Conservation (phyloP, 176 grass and related monocot genomes). For the Secale cereale region DNA sequence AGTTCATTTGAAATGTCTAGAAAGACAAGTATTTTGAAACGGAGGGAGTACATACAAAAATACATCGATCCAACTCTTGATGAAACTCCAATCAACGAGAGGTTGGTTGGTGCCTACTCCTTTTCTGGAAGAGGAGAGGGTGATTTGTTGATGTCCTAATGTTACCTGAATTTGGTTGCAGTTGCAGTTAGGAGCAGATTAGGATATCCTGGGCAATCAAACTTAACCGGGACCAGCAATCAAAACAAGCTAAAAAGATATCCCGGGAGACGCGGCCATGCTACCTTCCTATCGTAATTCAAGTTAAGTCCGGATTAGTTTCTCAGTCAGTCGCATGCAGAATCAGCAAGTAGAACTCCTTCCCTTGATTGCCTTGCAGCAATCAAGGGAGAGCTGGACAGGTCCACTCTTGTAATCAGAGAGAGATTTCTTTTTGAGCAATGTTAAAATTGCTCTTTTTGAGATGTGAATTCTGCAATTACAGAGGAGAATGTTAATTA, state of each 20-base stretch:
- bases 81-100: background rate
- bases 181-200: conserved; percentile 12
- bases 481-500: conserved; percentile 16
- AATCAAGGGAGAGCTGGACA: background rate
- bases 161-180: conserved; percentile 13
- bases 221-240: background rate
- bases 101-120: conserved; percentile 12
- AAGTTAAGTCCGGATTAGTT: background rate
- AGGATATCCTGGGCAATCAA: conserved; percentile 16
- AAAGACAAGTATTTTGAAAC: too few species aligned
- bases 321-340: background rate
- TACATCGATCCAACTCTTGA: background rate
- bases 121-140: background rate
- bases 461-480: background rate
- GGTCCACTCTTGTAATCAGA: background rate
- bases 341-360: background rate
- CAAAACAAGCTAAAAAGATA: background rate
- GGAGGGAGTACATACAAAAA: too few species aligned
- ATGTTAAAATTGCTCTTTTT: too few species aligned
- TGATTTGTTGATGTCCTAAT: background rate
- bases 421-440: background rate
- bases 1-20: too few species aligned
- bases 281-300: conserved; percentile 19
- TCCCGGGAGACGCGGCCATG: background rate
- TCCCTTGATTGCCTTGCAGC: background rate